Base-by-base conservation (phyloP, 805 yeast species). In the Monosporozyma aerobia region DNA sequence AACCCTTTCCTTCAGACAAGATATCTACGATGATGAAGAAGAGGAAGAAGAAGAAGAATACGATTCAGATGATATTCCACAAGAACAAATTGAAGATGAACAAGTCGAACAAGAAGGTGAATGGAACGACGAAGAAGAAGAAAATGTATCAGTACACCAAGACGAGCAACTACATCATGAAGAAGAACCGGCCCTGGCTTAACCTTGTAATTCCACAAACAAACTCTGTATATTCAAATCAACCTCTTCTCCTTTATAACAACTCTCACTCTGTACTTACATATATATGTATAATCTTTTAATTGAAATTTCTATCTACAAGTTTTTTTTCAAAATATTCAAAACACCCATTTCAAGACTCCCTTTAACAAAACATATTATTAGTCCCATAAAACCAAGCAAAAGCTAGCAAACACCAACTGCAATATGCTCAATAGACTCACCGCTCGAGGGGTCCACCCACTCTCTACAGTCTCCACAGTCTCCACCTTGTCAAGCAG, bases 1-100 rank as follows among this genome's bases (percentile, higher is more conserved):
- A 69, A 81, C 92, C 58, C 77, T 86, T 67, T 79, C 87, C 47
- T 80, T 86, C 67, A 76, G 77, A 65, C 75, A 76, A 57, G 71
- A 78, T 57, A 79, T 75, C 43, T 73, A 72, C 48, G 74, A 71
- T 27, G 76, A 19, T 19, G 19, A 19, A 1, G 19, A 74, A 54
- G 78, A 70, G 52, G 84, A 78, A 51, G 83, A 74, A 54, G 78
- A 70, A 52, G 84, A 78, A 51, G 83, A 77, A 61, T 80, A 78
- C 16, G 51, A 47, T 14, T 45, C 48, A 5, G 48, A 45, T 32
- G 23, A 30, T 11, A 19, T 45, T 16, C 39, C 13, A 35, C 54
- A 45, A 16, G 44, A 19, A 37, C 45, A 45, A 30, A 40, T 47
- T 30, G 51, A 48, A n/a, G 14, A 48, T 16, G 27, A 47, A 39